Evolutionary conservation across 2,329 filamentous ascomycete species (phyloP).

Genomic region (Talaromyces sp.): DNA sequence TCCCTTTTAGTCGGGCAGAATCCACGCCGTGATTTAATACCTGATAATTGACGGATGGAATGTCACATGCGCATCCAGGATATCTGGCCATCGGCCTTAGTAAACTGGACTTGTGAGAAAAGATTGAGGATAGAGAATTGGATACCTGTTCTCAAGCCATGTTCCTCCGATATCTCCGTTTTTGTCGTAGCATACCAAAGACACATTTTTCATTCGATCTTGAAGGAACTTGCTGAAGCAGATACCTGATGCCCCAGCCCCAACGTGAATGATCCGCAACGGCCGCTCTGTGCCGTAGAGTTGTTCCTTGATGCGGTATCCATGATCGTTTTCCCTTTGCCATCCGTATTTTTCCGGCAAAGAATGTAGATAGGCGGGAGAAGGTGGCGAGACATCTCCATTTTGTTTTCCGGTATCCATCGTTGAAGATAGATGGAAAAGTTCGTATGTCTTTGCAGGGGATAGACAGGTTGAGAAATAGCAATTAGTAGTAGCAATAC

Average conservation of each 20-base stretch:
- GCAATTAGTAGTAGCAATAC: neutral
- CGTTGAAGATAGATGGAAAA: neutral
- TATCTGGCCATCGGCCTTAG: neutral
- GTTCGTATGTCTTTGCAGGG: neutral
- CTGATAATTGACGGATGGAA: conserved; percentile 2
- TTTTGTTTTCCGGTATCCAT: neutral
- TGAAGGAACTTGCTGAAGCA: neutral
- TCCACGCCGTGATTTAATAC: neutral
- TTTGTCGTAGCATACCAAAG: conserved; percentile 1
- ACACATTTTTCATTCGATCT: neutral
- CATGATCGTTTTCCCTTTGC: conserved; percentile 7
- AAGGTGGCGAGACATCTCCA: neutral
- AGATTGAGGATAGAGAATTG: neutral
- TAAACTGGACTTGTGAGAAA: neutral
- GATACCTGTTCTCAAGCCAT: conserved; percentile 5
- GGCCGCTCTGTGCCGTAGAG: conserved; percentile 1
- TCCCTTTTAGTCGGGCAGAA: neutral
- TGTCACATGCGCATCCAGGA: conserved; percentile 3
- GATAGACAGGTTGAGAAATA: neutral
- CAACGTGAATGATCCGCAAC: conserved; percentile 13
- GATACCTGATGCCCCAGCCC: conserved; percentile 11
- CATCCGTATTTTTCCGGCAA: conserved; percentile 6
- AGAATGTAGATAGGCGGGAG: neutral
- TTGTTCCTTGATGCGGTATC: conserved; percentile 10
- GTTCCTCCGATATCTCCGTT: conserved; percentile 3